A percentile compares a stretch with the other conserved stretches of the same genome.
phyloP scores from a whole-genome alignment of 495 filamentous ascomycete genomes.

The Niebla homalea region DNA sequence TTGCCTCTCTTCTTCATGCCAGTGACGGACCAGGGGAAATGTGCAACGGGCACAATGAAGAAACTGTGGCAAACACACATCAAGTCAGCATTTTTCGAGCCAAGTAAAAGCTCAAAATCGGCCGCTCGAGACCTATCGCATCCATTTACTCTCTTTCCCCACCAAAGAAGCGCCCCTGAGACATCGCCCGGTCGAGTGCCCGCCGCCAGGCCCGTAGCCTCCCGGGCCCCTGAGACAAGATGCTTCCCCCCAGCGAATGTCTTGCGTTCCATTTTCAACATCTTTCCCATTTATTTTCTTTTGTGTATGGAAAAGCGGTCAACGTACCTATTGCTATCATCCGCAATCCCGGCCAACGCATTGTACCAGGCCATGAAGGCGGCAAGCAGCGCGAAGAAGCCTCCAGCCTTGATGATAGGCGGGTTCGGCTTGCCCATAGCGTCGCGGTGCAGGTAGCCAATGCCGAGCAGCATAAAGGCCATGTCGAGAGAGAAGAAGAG shows the following conservation, averaged over 20 bases:
- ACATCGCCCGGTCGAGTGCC: background rate
- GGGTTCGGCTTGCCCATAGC: constrained; percentile 29
- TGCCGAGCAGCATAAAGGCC: constrained; percentile 77
- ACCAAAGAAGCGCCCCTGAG: background rate
- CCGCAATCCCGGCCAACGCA: constrained; percentile 86
- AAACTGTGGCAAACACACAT: constrained; percentile 36
- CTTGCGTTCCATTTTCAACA: too few species aligned
- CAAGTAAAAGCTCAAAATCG: background rate
- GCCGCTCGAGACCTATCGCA: background rate
- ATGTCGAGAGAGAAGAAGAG: constrained; percentile 92
- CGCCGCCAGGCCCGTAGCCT: too few species aligned
- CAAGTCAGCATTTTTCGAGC: too few species aligned
- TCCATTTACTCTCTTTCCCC: background rate
- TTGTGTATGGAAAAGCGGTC: background rate
- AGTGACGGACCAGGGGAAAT: constrained; percentile 96
- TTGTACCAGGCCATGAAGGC: constrained; percentile 97
- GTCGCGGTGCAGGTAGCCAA: constrained; percentile 49
- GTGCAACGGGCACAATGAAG: constrained; percentile 87
- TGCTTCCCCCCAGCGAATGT: too few species aligned
- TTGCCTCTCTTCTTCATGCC: constrained; percentile 45
- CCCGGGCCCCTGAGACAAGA: too few species aligned
- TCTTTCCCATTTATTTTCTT: background rate
- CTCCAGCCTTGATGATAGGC: constrained; percentile 61
- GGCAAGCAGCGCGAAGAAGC: constrained; percentile 74
- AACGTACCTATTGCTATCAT: constrained; percentile 58